These are phyloP conservation scores for Saturnispora dispora DNA, from an alignment of 805 yeast species.

Conservation along the genomic window DNA sequence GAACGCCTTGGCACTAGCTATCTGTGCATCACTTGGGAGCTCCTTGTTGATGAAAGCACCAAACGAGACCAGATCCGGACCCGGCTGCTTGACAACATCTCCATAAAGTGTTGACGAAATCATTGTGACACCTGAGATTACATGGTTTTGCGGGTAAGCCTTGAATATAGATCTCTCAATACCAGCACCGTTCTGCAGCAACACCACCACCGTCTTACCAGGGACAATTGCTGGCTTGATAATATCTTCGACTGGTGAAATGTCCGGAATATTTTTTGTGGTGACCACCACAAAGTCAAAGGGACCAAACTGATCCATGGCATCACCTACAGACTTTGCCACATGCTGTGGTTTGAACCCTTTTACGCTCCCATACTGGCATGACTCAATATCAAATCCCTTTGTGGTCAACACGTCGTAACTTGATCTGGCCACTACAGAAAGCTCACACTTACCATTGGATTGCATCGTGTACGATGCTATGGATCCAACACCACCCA, in stretches of 20 bases:
- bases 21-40: slow-evolving; percentile 20
- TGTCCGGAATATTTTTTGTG: slow-evolving; percentile 60
- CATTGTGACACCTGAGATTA: slow-evolving; percentile 34
- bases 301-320: slow-evolving; percentile 30
- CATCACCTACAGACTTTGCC: slow-evolving; percentile 37
- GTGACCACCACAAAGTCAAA: slow-evolving; percentile 52
- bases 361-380: slow-evolving; percentile 48
- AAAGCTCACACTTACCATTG: slow-evolving; percentile 41
- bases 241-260: slow-evolving; percentile 36
- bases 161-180: slow-evolving; percentile 28
- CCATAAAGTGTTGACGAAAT: slow-evolving; percentile 28
- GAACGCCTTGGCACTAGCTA: slow-evolving; percentile 26
- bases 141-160: slow-evolving; percentile 27
- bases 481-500: slow-evolving; percentile 83
- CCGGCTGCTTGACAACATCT: slow-evolving; percentile 28
- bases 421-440: slow-evolving; percentile 59
- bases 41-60: slow-evolving; percentile 31
- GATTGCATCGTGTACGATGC: slow-evolving; percentile 54
- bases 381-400: slow-evolving; percentile 54
- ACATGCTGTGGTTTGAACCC: slow-evolving; percentile 45
- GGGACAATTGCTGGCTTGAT: slow-evolving; percentile 21
- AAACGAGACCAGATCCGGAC: slow-evolving; percentile 25
- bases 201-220: slow-evolving; percentile 26
- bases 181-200: slow-evolving; percentile 34
- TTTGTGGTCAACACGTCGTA: slow-evolving; percentile 40